phyloP scores from a whole-genome alignment of 2,329 filamentous ascomycete species.

The Beauveria caledonica region DNA sequence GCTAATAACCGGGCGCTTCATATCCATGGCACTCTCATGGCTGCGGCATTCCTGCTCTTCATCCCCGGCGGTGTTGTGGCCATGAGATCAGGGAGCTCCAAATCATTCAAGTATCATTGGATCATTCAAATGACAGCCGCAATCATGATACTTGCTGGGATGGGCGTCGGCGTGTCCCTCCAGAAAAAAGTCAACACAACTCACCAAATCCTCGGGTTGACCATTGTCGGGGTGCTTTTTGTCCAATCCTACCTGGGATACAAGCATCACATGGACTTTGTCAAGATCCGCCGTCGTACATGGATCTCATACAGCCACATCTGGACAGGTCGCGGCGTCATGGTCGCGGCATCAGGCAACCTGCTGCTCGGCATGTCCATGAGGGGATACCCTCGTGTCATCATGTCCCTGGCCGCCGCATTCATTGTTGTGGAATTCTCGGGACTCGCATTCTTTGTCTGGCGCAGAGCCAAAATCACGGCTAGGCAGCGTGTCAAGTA shows the following conservation, averaged over 20 bases:
- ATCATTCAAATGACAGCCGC: conserved; percentile 12
- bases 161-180: background rate
- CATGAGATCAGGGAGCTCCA: conserved; percentile 14
- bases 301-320: conserved; percentile 13
- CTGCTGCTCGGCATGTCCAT: conserved; percentile 6
- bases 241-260: conserved; percentile 14
- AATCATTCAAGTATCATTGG: conserved; percentile 16
- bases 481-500: background rate
- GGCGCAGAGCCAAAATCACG: background rate
- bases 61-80: conserved; percentile 14
- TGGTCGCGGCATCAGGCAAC: conserved; percentile 5
- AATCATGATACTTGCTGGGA: background rate
- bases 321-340: conserved; percentile 11
- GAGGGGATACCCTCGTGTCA: background rate
- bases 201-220: conserved; percentile 14
- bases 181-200: background rate
- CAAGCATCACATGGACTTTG: conserved; percentile 16
- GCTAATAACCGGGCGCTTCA: conserved; percentile 2
- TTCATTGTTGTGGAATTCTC: background rate
- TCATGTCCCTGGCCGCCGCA: background rate
- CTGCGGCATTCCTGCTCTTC: conserved; percentile 12
- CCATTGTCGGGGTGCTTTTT: conserved; percentile 8
- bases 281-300: conserved; percentile 15
- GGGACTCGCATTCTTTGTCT: background rate
- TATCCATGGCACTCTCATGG: conserved; percentile 16